Percentiles rank a stretch among this genome's conserved stretches.
Conservation (phyloP, 768 basidiomycete species). For the Phlebiopsis gigantea region DNA sequence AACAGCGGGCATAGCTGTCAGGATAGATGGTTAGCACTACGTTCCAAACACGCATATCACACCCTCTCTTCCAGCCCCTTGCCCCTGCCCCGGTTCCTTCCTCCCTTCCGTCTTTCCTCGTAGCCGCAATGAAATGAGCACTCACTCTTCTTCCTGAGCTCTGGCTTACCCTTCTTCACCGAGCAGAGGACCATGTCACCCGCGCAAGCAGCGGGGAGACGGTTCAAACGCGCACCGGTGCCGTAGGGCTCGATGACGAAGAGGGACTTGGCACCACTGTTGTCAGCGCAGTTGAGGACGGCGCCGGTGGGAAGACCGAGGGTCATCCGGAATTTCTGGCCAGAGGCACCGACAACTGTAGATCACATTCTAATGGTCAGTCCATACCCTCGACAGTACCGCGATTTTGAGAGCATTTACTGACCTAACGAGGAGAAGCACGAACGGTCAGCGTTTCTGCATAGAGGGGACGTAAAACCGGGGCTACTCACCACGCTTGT, state of each 20-base stretch:
- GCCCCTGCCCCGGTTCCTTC: neutral
- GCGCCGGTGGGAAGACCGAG: constrained; percentile 92
- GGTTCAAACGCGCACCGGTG: constrained; percentile 93
- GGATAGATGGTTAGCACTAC: constrained; percentile 10
- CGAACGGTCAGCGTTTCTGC: constrained; percentile 13
- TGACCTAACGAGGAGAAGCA: constrained; percentile 11
- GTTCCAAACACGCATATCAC: neutral
- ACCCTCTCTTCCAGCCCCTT: neutral
- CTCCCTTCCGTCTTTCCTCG: neutral
- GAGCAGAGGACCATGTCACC: constrained; percentile 95
- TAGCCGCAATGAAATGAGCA: constrained; percentile 16
- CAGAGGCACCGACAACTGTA: constrained; percentile 61
- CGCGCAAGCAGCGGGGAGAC: constrained; percentile 93
- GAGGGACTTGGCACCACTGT: constrained; percentile 96
- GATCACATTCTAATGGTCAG: constrained; percentile 10
- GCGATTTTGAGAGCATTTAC: constrained; percentile 6
- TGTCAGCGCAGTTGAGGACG: constrained; percentile 97
- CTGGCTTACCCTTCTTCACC: constrained; percentile 99
- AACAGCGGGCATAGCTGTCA: constrained; percentile 90
- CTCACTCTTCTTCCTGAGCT: constrained; percentile 98
- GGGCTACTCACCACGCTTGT: constrained; percentile 29
- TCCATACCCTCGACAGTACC: neutral
- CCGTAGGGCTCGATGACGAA: constrained; percentile 94
- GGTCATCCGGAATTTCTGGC: constrained; percentile 95
- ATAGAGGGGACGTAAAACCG: neutral